Base-by-base conservation (phyloP, 2,329 filamentous ascomycete genomes). In the Gremmenia infestans region DNA sequence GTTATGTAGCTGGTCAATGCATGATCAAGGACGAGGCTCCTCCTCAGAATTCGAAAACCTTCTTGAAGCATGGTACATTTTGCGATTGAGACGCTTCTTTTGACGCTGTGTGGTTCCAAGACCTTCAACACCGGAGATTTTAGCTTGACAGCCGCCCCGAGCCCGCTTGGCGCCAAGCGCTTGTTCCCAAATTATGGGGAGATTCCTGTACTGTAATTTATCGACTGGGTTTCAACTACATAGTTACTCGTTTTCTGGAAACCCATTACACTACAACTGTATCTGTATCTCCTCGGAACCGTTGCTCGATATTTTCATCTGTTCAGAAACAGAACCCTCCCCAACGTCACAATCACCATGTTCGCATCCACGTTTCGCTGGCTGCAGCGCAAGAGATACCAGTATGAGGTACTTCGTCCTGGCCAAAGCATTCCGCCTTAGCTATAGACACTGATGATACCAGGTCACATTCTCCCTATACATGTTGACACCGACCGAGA, bases 391-490 rank as follows among this genome's bases (percentile, higher is more conserved):
- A 99, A 99, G 81, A 86, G 92, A 72, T 97, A 97, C 79, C 94
- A 97, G 78, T 91, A 97, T 72, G 94, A 99, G 77, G 68, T 68
- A 52, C 36, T 53, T 40, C 22, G 5, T 23, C 9, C 19, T 32
- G 8, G 28, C 17, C 35, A 9, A 50, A 32, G 42, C 39, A 15
- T 19, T 15, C 28, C 9, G 14, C 50, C 14, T 35, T 23, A 11
- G 47, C 25, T n/a, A 11, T 14, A 28, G 22, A 25, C 32, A 48
- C n/a, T 96, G 94, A 79, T 91, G 95, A 77, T 89, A 96, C 70
- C 91, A 99, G 78, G 93, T 97, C 72, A 97, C 93, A 12, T 94
- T 95, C 74, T 88, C 89, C 59, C 82, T 97, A 25, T 97, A 99
- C 80, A 97, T 99, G 89, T 87, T 97, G 67, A 97, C 92, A 39